phyloP scores from a whole-genome alignment of 805 yeast species.

The Tanozyma kutaoensis region DNA sequence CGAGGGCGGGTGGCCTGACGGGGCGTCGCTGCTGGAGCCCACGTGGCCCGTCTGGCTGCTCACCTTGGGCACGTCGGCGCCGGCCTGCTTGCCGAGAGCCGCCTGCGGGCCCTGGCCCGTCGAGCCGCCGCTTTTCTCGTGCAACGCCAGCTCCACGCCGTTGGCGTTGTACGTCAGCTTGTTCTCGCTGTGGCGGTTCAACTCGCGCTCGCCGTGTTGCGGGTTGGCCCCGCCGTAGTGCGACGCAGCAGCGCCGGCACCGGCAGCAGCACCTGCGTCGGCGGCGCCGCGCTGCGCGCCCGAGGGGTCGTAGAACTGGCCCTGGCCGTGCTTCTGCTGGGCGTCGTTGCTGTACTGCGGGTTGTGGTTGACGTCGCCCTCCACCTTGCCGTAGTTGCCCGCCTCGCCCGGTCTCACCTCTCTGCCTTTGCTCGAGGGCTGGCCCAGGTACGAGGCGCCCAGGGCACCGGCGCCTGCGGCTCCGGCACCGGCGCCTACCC shows the following conservation, averaged over 20 bases:
- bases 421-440: background rate
- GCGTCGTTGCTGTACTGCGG: constrained; percentile 20
- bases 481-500: background rate
- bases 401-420: background rate
- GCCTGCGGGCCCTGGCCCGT: too few relatives aligned
- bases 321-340: constrained; percentile 12
- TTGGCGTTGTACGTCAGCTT: constrained; percentile 17
- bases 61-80: too few relatives aligned
- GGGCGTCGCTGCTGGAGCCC: too few relatives aligned
- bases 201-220: background rate
- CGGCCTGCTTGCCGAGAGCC: too few relatives aligned
- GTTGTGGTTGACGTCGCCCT: constrained; percentile 6
- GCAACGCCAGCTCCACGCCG: constrained; percentile 12
- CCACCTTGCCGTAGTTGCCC: background rate
- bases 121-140: too few relatives aligned
- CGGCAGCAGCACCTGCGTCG: constrained; percentile 2
- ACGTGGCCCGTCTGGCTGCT: too few relatives aligned
- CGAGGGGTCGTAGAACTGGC: constrained; percentile 19
- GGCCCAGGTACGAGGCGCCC: background rate
- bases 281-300: constrained; percentile 21
- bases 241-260: constrained; percentile 3
- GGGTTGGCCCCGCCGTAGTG: constrained; percentile 3
- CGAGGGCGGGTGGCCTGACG: too few relatives aligned
- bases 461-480: background rate
- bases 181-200: constrained; percentile 10